A percentile compares a stretch with the other conserved stretches of the same genome.
Conservation (phyloP, 345 rosid genomes). For the Psidium friedrichsthalianum region DNA sequence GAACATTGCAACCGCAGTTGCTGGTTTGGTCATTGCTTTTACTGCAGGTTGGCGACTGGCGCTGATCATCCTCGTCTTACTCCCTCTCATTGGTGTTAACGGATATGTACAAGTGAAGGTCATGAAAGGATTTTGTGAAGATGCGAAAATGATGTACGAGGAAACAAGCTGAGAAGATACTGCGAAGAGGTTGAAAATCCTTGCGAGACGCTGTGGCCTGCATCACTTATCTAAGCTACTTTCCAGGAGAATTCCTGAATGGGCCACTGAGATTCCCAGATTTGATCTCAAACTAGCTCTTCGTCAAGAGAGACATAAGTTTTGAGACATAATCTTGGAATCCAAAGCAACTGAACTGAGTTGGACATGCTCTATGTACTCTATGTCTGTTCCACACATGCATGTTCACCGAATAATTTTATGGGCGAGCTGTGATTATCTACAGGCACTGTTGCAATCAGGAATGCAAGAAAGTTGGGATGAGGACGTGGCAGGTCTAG, state of each 20-base stretch:
- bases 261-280: slow-evolving; percentile 66
- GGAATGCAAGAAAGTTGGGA: slow-evolving; percentile 98
- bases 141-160: slow-evolving; percentile 76
- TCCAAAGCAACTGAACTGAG: slow-evolving; percentile 35
- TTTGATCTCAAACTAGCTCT: slow-evolving; percentile 50
- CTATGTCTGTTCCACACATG: slow-evolving; percentile 40
- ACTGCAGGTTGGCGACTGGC: slow-evolving; percentile 62
- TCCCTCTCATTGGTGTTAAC: slow-evolving; percentile 53
- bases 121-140: slow-evolving; percentile 57
- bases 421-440: slow-evolving; percentile 58
- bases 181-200: slow-evolving; percentile 42
- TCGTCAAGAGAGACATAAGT: slow-evolving; percentile 23
- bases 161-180: slow-evolving; percentile 68
- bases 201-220: slow-evolving; percentile 52
- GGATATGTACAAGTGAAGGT: slow-evolving; percentile 53
- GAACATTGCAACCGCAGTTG: slow-evolving; percentile 38
- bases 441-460: slow-evolving; percentile 67
- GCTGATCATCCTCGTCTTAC: slow-evolving; percentile 35
- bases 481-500: slow-evolving; percentile 59
- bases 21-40: slow-evolving; percentile 68
- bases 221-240: slow-evolving; percentile 47
- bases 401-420: slow-evolving; percentile 71
- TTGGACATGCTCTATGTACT: slow-evolving; percentile 48
- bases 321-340: slow-evolving; percentile 70
- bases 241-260: slow-evolving; percentile 47